Conservation (phyloP, 345 rosid genomes). For the Geranium brycei region DNA sequence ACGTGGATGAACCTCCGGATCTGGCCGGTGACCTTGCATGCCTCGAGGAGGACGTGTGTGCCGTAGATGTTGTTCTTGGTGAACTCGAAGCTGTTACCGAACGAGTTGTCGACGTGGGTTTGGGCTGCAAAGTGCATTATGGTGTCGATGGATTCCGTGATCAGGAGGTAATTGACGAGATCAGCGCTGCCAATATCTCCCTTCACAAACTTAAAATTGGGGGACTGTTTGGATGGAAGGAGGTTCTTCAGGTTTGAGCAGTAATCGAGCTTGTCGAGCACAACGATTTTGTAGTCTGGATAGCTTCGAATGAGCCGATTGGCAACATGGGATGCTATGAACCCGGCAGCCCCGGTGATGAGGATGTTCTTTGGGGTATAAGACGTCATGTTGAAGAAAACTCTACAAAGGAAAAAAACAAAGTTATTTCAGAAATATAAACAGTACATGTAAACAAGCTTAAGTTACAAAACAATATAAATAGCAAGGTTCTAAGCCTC, state of each 20-base stretch:
- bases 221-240: constrained; percentile 44
- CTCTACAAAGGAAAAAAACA: neutral
- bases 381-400: constrained; percentile 23
- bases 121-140: constrained; percentile 94
- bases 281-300: constrained; percentile 76
- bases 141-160: constrained; percentile 75
- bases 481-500: too few species aligned
- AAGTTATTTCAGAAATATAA: neutral
- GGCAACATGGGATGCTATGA: constrained; percentile 77
- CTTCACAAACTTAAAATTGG: constrained; percentile 75
- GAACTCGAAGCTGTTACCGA: constrained; percentile 87
- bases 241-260: constrained; percentile 78
- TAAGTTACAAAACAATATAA: too few species aligned
- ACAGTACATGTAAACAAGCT: neutral
- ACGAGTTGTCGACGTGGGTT: constrained; percentile 80
- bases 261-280: constrained; percentile 82
- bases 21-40: constrained; percentile 89
- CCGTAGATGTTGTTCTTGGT: constrained; percentile 84
- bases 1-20: constrained; percentile 81
- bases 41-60: constrained; percentile 79
- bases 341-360: constrained; percentile 82
- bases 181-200: constrained; percentile 86
- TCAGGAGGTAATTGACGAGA: constrained; percentile 72
- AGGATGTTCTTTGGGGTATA: constrained; percentile 74
- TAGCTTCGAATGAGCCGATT: constrained; percentile 58